phyloP scores from a whole-genome alignment of 225 moss, liverwort and hornwort genomes.

The Marchantia polymorpha region DNA sequence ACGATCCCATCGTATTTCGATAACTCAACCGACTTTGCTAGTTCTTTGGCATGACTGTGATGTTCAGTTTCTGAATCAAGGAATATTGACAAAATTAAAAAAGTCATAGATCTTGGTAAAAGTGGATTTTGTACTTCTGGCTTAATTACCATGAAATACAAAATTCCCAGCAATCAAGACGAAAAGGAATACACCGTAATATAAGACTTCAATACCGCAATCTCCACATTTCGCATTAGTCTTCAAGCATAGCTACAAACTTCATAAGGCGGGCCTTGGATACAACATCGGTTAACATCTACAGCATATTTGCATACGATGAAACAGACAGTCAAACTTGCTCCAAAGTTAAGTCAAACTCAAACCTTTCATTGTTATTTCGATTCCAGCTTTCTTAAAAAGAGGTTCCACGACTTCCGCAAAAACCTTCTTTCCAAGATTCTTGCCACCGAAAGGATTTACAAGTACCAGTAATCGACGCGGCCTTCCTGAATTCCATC shows the following conservation, averaged over 20 bases:
- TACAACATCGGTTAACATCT: too few relatives aligned
- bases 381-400: constrained; percentile 56
- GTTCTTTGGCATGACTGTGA: constrained; percentile 68
- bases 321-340: neutral
- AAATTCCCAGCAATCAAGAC: too few relatives aligned
- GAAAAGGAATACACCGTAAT: too few relatives aligned
- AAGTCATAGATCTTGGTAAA: neutral
- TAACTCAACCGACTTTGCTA: constrained; percentile 64
- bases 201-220: too few relatives aligned
- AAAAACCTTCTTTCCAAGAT: constrained; percentile 55
- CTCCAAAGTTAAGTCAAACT: neutral
- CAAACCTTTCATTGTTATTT: constrained; percentile 65
- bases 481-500: constrained; percentile 58
- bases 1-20: constrained; percentile 77
- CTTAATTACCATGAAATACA: too few relatives aligned
- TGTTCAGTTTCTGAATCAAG: constrained; percentile 74
- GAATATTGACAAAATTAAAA: neutral
- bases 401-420: constrained; percentile 63
- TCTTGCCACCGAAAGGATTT: constrained; percentile 74
- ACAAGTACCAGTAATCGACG: constrained; percentile 72
- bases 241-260: too few relatives aligned
- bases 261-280: too few relatives aligned
- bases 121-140: neutral
- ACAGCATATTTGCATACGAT: neutral
- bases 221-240: too few relatives aligned